Evolutionary conservation across 2,329 filamentous ascomycete genomes (phyloP).

Genomic region (Aspergillus sojae): DNA sequence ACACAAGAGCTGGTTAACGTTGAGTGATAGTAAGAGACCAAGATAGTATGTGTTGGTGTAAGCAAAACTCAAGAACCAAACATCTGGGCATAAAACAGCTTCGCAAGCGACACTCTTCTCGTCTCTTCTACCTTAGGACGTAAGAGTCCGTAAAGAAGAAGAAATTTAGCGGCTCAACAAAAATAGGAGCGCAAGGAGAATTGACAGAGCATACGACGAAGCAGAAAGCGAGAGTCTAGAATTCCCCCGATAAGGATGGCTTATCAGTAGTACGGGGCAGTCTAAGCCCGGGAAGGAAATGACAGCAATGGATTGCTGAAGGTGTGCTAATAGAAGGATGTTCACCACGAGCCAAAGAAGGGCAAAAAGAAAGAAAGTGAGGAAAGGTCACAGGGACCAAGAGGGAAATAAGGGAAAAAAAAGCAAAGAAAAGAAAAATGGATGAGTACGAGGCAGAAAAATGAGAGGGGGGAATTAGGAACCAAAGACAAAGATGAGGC

Average conservation of each 20-base stretch:
- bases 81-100: not conserved
- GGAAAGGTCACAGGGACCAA: conserved; percentile 7
- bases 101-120: not conserved
- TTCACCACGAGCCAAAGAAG: conserved; percentile 5
- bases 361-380: conserved; percentile 7
- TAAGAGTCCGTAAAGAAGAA: not conserved
- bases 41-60: not conserved
- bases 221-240: conserved; percentile 14
- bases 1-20: not conserved
- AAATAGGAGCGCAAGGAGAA: conserved; percentile 6
- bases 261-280: conserved; percentile 16
- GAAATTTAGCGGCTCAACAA: not conserved
- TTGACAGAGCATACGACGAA: conserved; percentile 11
- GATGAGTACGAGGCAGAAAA: conserved; percentile 5
- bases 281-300: conserved; percentile 16
- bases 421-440: conserved; percentile 12
- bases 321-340: conserved; percentile 13
- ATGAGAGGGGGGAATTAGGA: conserved; percentile 9
- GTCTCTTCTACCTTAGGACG: not conserved
- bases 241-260: conserved; percentile 21
- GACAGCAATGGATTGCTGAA: conserved; percentile 1
- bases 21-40: not conserved
- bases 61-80: not conserved
- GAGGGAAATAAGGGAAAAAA: conserved; percentile 8
- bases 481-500: conserved; percentile 20